phyloP scores from a whole-genome alignment of 2,329 filamentous ascomycete species.

The Trichophyton mentagrophytes region DNA sequence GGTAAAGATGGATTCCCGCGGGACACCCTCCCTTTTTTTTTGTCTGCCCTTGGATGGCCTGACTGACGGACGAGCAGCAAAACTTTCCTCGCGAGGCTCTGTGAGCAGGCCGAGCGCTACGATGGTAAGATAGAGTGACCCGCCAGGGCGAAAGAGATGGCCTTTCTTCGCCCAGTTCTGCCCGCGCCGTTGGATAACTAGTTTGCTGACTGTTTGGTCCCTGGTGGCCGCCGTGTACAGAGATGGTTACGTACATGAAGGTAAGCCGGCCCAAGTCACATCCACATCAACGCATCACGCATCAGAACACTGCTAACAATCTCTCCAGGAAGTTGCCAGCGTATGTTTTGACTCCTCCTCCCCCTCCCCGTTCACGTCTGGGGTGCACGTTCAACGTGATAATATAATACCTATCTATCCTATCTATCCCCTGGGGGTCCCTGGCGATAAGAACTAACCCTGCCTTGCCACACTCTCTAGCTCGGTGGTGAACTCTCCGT shows the following conservation, averaged over 20 bases:
- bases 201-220: slow-evolving; percentile 13
- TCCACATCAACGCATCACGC: neutral
- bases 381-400: neutral
- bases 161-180: slow-evolving; percentile 10
- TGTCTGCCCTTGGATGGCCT: slow-evolving; percentile 1
- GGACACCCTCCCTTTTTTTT: slow-evolving; percentile 10
- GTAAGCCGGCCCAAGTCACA: slow-evolving; percentile 32
- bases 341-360: slow-evolving; percentile 36
- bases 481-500: slow-evolving; percentile 55
- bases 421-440: neutral
- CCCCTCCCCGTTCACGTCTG: too few relatives aligned
- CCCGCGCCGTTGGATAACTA: neutral
- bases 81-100: slow-evolving; percentile 98
- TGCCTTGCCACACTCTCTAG: slow-evolving; percentile 25
- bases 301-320: slow-evolving; percentile 3
- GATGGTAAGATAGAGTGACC: slow-evolving; percentile 54
- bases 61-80: slow-evolving; percentile 51
- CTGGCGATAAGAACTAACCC: slow-evolving; percentile 13
- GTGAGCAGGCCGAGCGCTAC: slow-evolving; percentile 99
- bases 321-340: slow-evolving; percentile 77
- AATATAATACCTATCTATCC: too few relatives aligned
- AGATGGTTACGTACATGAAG: slow-evolving; percentile 99
- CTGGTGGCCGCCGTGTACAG: slow-evolving; percentile 26
- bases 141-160: neutral
- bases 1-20: slow-evolving; percentile 39